Conservation (phyloP, 495 filamentous ascomycete genomes). For the Tuber microsphaerosporum region DNA sequence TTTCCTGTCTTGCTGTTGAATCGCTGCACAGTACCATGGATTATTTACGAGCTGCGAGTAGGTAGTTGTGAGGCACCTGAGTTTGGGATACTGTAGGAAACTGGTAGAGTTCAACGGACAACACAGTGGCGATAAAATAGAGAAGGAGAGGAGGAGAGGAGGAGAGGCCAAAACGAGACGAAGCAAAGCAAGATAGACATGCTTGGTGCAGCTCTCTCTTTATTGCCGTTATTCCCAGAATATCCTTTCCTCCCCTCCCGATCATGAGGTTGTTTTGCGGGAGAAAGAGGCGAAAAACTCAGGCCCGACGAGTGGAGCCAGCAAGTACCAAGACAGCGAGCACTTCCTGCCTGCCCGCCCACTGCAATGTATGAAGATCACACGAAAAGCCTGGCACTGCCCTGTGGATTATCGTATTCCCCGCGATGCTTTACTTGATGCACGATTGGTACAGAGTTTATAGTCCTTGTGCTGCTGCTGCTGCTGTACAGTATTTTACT, state of each 20-base stretch:
- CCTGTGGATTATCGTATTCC: neutral
- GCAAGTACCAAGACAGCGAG: neutral
- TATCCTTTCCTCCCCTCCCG: neutral
- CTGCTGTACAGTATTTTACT: neutral
- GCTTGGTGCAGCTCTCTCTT: neutral
- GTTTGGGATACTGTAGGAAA: neutral
- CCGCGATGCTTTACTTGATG: neutral
- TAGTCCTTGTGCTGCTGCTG: neutral
- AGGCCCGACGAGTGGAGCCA: constrained; percentile 5
- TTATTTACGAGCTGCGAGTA: neutral
- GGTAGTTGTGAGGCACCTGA: neutral
- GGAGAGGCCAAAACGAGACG: neutral
- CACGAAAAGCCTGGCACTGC: neutral
- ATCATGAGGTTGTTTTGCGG: neutral
- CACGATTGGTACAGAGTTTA: neutral
- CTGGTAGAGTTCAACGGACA: neutral
- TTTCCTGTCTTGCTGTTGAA: neutral
- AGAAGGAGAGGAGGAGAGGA: neutral
- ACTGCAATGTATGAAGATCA: neutral
- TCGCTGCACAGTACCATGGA: neutral
- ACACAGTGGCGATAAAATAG: neutral
- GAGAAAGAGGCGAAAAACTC: neutral
- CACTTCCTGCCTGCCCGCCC: neutral
- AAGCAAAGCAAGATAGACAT: neutral
- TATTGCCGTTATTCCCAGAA: neutral